Evolutionary conservation across 192 early-diverging fungal species (phyloP).

Genomic region (Coemansia sp.): DNA sequence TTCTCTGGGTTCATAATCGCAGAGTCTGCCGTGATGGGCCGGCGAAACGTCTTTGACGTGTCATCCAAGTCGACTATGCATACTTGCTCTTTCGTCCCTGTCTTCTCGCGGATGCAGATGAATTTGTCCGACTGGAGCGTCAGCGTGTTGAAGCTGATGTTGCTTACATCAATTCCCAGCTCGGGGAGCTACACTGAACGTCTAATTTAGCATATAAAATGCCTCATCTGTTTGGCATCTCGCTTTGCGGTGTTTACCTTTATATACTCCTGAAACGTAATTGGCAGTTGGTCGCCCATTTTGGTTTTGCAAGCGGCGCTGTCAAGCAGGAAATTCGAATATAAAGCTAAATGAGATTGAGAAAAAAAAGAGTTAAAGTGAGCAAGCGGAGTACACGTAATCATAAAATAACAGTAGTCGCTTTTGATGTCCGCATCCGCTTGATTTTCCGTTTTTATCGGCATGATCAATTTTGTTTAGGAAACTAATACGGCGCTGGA

Average conservation of each 20-base stretch:
- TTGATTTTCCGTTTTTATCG: too few relatives aligned
- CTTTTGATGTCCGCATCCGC: neutral
- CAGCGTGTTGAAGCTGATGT: constrained; percentile 95
- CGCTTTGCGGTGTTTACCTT: constrained; percentile 63
- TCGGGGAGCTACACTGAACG: constrained; percentile 70
- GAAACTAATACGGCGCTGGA: neutral
- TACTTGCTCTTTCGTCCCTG: constrained; percentile 83
- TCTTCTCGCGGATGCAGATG: constrained; percentile 94
- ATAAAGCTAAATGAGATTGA: constrained; percentile 5
- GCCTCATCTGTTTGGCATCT: constrained; percentile 6
- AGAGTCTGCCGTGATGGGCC: constrained; percentile 96
- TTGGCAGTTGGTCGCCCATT: constrained; percentile 84
- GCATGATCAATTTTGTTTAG: too few relatives aligned
- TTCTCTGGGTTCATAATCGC: constrained; percentile 96
- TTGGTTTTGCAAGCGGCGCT: constrained; percentile 11
- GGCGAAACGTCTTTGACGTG: constrained; percentile 73
- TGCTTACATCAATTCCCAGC: constrained; percentile 85
- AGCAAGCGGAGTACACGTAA: neutral
- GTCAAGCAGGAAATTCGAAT: constrained; percentile 16
- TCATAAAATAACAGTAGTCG: neutral
- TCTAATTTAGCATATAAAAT: neutral
- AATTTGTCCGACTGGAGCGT: constrained; percentile 98
- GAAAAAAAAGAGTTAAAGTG: constrained; percentile 1
- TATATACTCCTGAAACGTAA: constrained; percentile 94
- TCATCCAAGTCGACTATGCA: constrained; percentile 94